Evolutionary conservation across 768 basidiomycete genomes (phyloP).

Genomic region (Hygrocybe coccinea): DNA sequence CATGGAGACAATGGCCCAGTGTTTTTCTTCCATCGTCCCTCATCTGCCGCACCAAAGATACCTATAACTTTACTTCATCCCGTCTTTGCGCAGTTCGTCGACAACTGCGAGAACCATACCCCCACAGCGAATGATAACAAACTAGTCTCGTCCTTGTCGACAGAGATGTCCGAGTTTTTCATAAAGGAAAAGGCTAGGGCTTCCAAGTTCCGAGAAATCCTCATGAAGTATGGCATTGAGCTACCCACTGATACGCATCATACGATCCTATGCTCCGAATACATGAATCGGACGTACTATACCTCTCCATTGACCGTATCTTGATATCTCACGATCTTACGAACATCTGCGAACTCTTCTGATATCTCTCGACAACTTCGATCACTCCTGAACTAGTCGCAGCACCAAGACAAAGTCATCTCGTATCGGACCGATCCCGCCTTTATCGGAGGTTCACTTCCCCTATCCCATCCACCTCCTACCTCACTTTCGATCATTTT

Average conservation of each 20-base stretch:
- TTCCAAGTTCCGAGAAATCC: not conserved
- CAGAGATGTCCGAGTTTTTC: slow-evolving; percentile 5
- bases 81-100: slow-evolving; percentile 16
- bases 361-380: too few relatives aligned
- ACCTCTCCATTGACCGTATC: too few relatives aligned
- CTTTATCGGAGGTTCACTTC: too few relatives aligned
- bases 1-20: not conserved
- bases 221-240: slow-evolving; percentile 1
- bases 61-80: slow-evolving; percentile 23
- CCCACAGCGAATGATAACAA: slow-evolving; percentile 10
- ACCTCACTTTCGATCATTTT: too few relatives aligned
- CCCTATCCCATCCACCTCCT: too few relatives aligned
- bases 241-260: not conserved
- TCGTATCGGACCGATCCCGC: too few relatives aligned
- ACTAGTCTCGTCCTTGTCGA: not conserved
- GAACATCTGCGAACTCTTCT: too few relatives aligned
- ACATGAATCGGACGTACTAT: too few relatives aligned
- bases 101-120: slow-evolving; percentile 12
- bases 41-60: slow-evolving; percentile 4
- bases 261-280: too few relatives aligned
- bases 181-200: not conserved
- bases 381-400: too few relatives aligned
- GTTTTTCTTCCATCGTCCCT: slow-evolving; percentile 12
- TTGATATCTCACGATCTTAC: too few relatives aligned
- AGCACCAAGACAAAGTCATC: too few relatives aligned